Base-by-base conservation (phyloP, 192 early-diverging fungal species). In the Rhizophagus clarus region DNA sequence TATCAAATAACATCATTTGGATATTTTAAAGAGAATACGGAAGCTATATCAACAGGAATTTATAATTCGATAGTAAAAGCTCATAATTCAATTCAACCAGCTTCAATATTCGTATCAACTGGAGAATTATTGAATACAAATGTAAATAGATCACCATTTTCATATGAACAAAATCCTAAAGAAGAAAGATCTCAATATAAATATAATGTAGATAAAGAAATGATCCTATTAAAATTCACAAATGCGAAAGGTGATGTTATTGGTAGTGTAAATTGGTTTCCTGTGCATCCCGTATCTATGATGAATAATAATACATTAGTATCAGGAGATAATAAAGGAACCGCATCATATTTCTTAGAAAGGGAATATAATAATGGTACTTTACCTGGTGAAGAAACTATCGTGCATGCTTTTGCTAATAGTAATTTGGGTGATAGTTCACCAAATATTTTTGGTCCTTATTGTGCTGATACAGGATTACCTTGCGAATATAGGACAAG, bases 301-400 rank as follows among this genome's bases (percentile, higher is more conserved):
- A 82, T 81, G 24, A 79, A 76, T 37, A 82, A 81, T 9, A 84
- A 84, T 56, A 62, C 62, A 32, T 62, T 82, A 34, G 73, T 84
- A 7, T 82, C 78, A 63, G 80, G 81, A 9, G 83, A 84, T 67
- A 84, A 84, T 71, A 84, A 84, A 61, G 83, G 83, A 3, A 79
- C 73, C 64, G 83, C 83, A 29, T 68, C 81, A 22, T 84, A 84
- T 76, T 20, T 74, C 8, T 24, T 69, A 6, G 83, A 84, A 51
- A 72, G 67, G 6, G 45, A 20, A 31, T 79, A 80, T 62, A 83
- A 83, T 73, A 40, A 72, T 32, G 28, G 72, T 37, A 79, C 24
- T 24, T 15, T 83, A 15, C 34, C 82, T 11, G 82, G 82, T 1
- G 75, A 72, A n/a, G 64, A 76, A 42, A 24, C 60, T 0, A 56